These are phyloP conservation scores for Fagus crenata DNA, from an alignment of 306 rosid species.

Conservation along the genomic window DNA sequence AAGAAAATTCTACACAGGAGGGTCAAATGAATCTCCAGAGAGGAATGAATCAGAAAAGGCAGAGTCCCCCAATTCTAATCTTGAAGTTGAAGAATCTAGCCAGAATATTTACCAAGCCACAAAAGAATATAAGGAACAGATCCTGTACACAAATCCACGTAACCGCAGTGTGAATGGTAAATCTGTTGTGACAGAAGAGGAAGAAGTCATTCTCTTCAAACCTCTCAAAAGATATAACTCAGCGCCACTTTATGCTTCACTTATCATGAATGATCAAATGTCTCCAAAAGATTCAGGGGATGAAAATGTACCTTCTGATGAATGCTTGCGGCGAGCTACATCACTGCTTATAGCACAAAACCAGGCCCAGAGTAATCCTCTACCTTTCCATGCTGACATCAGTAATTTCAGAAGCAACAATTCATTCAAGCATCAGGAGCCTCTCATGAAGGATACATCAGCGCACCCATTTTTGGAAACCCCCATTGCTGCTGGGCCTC, in stretches of 20 bases:
- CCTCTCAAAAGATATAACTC: slow-evolving; percentile 83
- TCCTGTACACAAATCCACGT: slow-evolving; percentile 23
- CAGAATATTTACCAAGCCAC: slow-evolving; percentile 22
- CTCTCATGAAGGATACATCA: slow-evolving; percentile 44
- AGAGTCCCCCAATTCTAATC: slow-evolving; percentile 27
- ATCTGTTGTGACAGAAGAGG: slow-evolving; percentile 57
- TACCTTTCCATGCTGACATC: slow-evolving; percentile 48
- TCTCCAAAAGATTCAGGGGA: slow-evolving; percentile 49
- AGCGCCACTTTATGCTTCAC: slow-evolving; percentile 55
- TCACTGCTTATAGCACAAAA: slow-evolving; percentile 86
- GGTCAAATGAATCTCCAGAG: slow-evolving; percentile 40
- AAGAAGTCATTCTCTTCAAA: slow-evolving; percentile 91
- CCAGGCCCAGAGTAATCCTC: slow-evolving; percentile 44
- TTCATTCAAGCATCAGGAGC: slow-evolving; percentile 46
- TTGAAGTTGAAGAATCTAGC: slow-evolving; percentile 26
- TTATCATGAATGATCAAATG: slow-evolving; percentile 28
- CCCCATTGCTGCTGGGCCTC: slow-evolving; percentile 73
- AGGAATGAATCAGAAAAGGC: slow-evolving; percentile 36
- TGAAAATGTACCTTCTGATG: slow-evolving; percentile 52
- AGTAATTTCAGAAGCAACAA: slow-evolving; percentile 38
- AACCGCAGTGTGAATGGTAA: slow-evolving; percentile 34
- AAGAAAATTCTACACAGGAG: slow-evolving; percentile 29
- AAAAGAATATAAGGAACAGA: slow-evolving; percentile 31
- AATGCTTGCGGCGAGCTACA: slow-evolving; percentile 80
- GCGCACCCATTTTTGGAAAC: slow-evolving; percentile 39